Percentiles rank a stretch among this genome's conserved stretches.
Conservation (phyloP, 306 rosid genomes). For the barrel medic (Medicago truncatula) region DNA sequence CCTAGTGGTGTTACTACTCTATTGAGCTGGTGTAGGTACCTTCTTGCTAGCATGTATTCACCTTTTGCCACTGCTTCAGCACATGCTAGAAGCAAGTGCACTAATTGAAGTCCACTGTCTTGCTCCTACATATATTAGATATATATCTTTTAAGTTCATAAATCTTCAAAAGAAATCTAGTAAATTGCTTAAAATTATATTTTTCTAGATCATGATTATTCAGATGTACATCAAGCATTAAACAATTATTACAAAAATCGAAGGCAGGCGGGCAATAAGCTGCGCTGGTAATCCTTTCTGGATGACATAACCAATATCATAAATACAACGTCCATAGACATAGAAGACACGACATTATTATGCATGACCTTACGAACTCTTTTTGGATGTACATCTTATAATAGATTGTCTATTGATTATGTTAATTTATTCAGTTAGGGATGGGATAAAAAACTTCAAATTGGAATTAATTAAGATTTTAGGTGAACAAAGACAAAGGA, state of each 20-base stretch:
- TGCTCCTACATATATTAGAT: constrained; percentile 57
- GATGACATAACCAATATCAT: too few relatives aligned
- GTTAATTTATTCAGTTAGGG: not conserved
- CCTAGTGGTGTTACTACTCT: constrained; percentile 76
- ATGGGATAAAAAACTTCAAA: not conserved
- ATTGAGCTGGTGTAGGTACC: constrained; percentile 79
- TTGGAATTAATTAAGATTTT: not conserved
- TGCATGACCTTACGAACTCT: too few relatives aligned
- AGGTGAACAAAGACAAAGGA: not conserved
- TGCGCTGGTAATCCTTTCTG: too few relatives aligned
- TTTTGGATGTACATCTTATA: too few relatives aligned
- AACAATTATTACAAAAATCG: too few relatives aligned
- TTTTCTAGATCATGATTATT: too few relatives aligned
- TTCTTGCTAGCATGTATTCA: constrained; percentile 84
- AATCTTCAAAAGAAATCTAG: not conserved
- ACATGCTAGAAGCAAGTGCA: constrained; percentile 92
- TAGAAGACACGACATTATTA: too few relatives aligned
- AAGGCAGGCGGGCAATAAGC: too few relatives aligned
- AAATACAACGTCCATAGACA: too few relatives aligned
- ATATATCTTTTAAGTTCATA: not conserved
- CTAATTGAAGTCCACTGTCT: constrained; percentile 92
- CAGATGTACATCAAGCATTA: too few relatives aligned
- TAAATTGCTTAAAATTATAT: too few relatives aligned
- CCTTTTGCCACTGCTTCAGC: constrained; percentile 94
- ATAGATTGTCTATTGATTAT: not conserved